Percentiles rank a stretch among this genome's conserved stretches.
Conservation (phyloP, 148 eudicot genomes). For the Vaccinium darrowii region DNA sequence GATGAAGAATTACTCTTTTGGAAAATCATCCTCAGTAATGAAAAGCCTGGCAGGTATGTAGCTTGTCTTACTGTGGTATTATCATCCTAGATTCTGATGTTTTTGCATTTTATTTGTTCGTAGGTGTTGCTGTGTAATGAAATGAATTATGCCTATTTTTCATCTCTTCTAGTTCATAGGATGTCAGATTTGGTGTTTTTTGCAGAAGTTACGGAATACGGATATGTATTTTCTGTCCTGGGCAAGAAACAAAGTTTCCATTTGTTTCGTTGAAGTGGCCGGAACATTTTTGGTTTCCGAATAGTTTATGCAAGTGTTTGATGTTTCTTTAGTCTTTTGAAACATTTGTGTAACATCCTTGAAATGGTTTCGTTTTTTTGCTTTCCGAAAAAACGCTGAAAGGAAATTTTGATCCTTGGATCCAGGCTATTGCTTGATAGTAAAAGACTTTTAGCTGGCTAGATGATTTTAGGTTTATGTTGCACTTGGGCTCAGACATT, state of each 20-base stretch:
- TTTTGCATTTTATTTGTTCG: background rate
- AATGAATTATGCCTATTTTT: background rate
- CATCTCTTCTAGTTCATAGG: background rate
- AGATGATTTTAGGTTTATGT: background rate
- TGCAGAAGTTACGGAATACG: background rate
- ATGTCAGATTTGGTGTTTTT: background rate
- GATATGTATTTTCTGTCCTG: background rate
- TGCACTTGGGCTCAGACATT: background rate
- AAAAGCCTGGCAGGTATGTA: slow-evolving; percentile 81
- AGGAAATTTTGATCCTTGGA: background rate
- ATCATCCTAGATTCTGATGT: background rate
- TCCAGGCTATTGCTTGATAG: background rate
- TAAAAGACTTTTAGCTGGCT: background rate
- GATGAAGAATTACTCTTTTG: slow-evolving; percentile 86
- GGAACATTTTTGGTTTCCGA: background rate
- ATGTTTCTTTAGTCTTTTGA: background rate
- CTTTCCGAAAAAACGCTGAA: background rate
- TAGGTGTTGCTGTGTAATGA: background rate
- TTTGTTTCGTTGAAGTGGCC: background rate
- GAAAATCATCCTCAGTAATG: slow-evolving; percentile 92
- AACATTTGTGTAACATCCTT: background rate
- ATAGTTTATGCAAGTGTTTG: background rate
- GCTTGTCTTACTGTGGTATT: background rate
- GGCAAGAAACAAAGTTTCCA: background rate
- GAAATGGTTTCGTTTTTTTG: background rate